Evolutionary conservation across 306 rosid genomes (phyloP).

Genomic region (Sicyos edulis): DNA sequence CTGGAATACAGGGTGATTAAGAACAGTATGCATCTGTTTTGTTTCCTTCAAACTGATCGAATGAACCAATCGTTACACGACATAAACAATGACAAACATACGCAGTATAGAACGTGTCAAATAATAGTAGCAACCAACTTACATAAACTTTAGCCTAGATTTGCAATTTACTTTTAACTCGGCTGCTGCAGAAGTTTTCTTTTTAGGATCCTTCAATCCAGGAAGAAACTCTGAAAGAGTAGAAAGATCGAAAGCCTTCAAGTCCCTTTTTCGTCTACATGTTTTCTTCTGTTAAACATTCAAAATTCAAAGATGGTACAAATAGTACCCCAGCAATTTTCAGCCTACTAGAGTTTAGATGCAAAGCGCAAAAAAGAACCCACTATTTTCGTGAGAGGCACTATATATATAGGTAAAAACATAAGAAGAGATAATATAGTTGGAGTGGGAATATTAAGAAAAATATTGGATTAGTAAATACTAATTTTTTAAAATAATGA

Average conservation of each 20-base stretch:
- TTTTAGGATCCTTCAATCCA: constrained; percentile 33
- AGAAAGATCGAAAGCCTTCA: constrained; percentile 67
- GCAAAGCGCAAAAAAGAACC: no score
- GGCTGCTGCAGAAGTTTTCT: constrained; percentile 20
- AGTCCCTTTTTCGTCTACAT: constrained; percentile 54
- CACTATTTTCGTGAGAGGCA: no score
- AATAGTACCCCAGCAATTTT: no score
- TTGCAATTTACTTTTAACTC: constrained; percentile 49
- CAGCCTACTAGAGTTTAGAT: no score
- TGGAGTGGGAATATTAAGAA: no score
- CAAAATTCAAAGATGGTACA: no score
- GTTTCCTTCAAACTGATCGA: constrained; percentile 64
- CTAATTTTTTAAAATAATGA: no score
- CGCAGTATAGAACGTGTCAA: constrained; percentile 14
- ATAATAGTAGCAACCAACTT: constrained; percentile 27
- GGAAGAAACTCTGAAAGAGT: constrained; percentile 62
- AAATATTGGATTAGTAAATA: no score
- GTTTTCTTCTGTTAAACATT: constrained; percentile 33
- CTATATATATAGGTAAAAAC: no score
- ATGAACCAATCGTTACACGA: constrained; percentile 16
- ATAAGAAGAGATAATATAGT: no score
- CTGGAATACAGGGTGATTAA: constrained; percentile 47
- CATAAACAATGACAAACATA: neutral
- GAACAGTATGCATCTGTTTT: constrained; percentile 42
- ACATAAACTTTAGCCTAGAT: constrained; percentile 58